A percentile compares a stretch with the other conserved stretches of the same genome.
Evolutionary conservation across 202 grass and related monocot species (phyloP).

Genomic region (Sporobolus alterniflorus): DNA sequence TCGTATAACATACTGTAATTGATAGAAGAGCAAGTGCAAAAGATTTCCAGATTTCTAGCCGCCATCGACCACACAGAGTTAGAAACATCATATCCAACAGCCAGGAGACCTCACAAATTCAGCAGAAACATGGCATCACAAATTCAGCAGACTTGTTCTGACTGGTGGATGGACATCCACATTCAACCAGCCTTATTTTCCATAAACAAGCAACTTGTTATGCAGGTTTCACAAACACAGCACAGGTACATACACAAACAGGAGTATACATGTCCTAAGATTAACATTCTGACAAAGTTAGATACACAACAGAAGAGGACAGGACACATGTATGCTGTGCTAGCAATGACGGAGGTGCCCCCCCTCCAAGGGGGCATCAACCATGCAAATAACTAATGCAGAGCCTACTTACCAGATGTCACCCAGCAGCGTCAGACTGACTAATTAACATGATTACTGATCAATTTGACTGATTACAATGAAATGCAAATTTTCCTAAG

Average conservation of each 20-base stretch:
- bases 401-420: constrained; percentile 40
- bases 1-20: background rate
- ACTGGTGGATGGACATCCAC: background rate
- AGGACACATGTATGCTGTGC: constrained; percentile 11
- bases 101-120: background rate
- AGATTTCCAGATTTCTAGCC: background rate
- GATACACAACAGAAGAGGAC: background rate
- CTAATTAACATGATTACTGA: constrained; percentile 54
- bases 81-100: no score
- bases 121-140: background rate
- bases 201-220: background rate
- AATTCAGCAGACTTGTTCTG: background rate
- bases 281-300: constrained; percentile 53
- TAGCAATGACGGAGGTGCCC: background rate
- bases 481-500: constrained; percentile 39
- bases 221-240: constrained; percentile 18
- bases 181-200: constrained; percentile 33
- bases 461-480: constrained; percentile 41
- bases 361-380: background rate
- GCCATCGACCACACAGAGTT: no score
- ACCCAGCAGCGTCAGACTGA: constrained; percentile 61
- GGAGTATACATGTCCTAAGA: constrained; percentile 46
- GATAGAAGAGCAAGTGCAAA: background rate
- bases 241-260: constrained; percentile 21
- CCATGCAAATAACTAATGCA: constrained; percentile 46